Conservation (phyloP, 768 basidiomycete genomes). For the Kwoniella shandongensis region DNA sequence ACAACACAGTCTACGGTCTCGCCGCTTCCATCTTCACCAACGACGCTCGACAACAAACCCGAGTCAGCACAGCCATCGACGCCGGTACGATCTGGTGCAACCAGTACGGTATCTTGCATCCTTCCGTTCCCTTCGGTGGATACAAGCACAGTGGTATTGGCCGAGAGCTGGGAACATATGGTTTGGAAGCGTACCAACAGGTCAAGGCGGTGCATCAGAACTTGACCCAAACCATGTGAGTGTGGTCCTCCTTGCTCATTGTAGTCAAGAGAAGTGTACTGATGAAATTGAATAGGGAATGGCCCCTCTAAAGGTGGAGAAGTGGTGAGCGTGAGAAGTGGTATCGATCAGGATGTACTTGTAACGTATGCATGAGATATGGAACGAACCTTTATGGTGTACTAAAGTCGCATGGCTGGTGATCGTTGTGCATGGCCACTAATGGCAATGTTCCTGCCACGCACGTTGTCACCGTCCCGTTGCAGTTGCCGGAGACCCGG, state of each 20-base stretch:
- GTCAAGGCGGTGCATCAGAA: slow-evolving; percentile 71
- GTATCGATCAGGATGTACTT: too few relatives aligned
- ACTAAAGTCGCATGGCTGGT: too few relatives aligned
- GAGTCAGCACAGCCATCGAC: slow-evolving; percentile 68
- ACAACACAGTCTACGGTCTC: slow-evolving; percentile 81
- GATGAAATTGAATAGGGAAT: too few relatives aligned
- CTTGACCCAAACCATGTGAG: slow-evolving; percentile 49
- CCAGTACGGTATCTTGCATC: slow-evolving; percentile 62
- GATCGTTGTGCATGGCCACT: too few relatives aligned
- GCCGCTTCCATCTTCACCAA: slow-evolving; percentile 80
- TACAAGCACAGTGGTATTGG: slow-evolving; percentile 80
- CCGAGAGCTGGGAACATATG: slow-evolving; percentile 73
- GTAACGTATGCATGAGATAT: too few relatives aligned
- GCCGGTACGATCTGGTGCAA: slow-evolving; percentile 87
- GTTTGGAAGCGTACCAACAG: slow-evolving; percentile 62
- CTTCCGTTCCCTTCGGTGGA: slow-evolving; percentile 83
- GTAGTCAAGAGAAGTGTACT: too few relatives aligned
- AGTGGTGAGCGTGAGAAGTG: too few relatives aligned
- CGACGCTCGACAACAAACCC: slow-evolving; percentile 70
- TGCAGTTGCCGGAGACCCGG: too few relatives aligned
- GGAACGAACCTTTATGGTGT: too few relatives aligned
- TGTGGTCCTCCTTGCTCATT: background rate
- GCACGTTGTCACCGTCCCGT: too few relatives aligned
- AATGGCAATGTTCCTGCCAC: too few relatives aligned
- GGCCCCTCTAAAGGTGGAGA: too few relatives aligned